Evolutionary conservation across 2,329 filamentous ascomycete species (phyloP).

Genomic region (Colletotrichum plurivorum): DNA sequence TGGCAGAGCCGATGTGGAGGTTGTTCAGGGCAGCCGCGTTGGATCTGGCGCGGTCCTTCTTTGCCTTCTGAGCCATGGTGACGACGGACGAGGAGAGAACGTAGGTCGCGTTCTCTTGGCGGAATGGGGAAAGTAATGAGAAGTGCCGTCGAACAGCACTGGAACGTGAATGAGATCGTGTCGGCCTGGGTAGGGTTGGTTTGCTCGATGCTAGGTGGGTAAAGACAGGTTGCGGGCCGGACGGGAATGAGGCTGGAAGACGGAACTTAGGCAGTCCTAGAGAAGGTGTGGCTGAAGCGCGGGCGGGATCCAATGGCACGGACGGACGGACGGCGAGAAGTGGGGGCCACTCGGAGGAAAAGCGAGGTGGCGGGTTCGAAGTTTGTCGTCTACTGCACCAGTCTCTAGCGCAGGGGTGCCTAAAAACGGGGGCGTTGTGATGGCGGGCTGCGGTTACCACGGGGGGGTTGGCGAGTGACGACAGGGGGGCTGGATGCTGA

Average conservation of each 20-base stretch:
- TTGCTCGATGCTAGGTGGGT: neutral
- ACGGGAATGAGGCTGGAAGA: conserved; percentile 30
- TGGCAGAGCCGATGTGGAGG: conserved; percentile 82
- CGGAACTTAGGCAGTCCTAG: conserved; percentile 27
- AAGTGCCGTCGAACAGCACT: too few species aligned
- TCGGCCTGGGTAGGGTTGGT: neutral
- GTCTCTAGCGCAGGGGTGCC: conserved; percentile 15
- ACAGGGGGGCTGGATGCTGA: conserved; percentile 20
- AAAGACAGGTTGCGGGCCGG: conserved; percentile 29
- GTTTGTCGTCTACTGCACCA: neutral
- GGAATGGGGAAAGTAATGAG: neutral
- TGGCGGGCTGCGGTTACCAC: neutral
- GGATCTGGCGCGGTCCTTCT: conserved; percentile 79
- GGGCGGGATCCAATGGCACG: conserved; percentile 24
- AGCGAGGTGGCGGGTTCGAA: conserved; percentile 20
- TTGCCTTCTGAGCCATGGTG: conserved; percentile 73
- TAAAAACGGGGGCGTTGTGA: conserved; percentile 3
- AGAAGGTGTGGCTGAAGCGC: conserved; percentile 26
- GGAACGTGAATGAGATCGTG: conserved; percentile 12
- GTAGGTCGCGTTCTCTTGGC: neutral
- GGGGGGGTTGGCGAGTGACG: conserved; percentile 25
- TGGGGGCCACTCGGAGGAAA: neutral
- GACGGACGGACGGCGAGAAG: conserved; percentile 2
- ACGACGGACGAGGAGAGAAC: neutral
- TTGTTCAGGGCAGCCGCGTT: conserved; percentile 84